These are phyloP conservation scores for Starmerella apicola DNA, from an alignment of 805 yeast species.

Conservation along the genomic window DNA sequence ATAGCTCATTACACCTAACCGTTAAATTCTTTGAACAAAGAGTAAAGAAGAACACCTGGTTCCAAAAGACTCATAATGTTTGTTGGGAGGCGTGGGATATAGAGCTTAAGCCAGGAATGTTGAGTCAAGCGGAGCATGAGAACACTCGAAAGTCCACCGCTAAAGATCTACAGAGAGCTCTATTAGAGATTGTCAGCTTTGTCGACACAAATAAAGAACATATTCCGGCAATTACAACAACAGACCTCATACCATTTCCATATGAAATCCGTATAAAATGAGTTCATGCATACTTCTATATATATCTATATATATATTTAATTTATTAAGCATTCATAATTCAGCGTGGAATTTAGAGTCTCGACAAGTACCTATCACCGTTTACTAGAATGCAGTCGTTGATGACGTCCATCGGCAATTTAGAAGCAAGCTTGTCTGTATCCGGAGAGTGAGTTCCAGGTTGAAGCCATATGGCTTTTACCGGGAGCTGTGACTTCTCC, in stretches of 20 bases:
- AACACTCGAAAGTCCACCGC: conserved; percentile 14
- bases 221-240: conserved; percentile 61
- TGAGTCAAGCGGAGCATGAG: not conserved
- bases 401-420: conserved; percentile 29
- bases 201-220: conserved; percentile 49
- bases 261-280: conserved; percentile 30
- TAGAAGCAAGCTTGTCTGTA: conserved; percentile 29
- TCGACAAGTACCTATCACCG: conserved; percentile 36
- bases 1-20: conserved; percentile 2
- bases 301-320: not conserved
- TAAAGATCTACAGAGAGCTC: conserved; percentile 30
- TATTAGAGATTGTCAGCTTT: conserved; percentile 39
- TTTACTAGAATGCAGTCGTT: conserved; percentile 61
- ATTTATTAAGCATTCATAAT: not conserved
- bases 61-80: conserved; percentile 36
- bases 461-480: conserved; percentile 67
- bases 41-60: conserved; percentile 43
- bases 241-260: conserved; percentile 56
- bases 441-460: conserved; percentile 60
- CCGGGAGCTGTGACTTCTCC: conserved; percentile 21
- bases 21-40: conserved; percentile 26
- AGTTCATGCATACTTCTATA: not conserved
- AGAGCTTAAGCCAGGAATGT: conserved; percentile 31
- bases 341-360: not conserved
- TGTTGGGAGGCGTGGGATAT: conserved; percentile 67